These are phyloP conservation scores for Fusarium oxysporum DNA, from an alignment of 2,329 filamentous ascomycete genomes.

Conservation along the genomic window DNA sequence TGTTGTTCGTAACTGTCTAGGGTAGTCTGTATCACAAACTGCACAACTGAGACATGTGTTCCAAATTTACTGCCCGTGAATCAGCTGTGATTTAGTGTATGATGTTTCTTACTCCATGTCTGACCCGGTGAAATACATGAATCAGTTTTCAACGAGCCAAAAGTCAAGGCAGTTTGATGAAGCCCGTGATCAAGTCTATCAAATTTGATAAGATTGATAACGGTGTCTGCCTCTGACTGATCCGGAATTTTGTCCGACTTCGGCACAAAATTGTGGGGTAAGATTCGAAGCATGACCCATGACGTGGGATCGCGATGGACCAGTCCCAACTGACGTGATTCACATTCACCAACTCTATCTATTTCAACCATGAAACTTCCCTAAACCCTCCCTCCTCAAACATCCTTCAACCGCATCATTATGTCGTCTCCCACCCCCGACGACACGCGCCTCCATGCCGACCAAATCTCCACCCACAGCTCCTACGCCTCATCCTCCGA, in stretches of 20 bases:
- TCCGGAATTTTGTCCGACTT: conserved; percentile 19
- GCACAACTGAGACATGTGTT: not conserved
- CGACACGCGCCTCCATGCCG: conserved; percentile 39
- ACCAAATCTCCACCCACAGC: conserved; percentile 41
- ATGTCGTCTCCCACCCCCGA: conserved; percentile 40
- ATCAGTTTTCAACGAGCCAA: fast-evolving
- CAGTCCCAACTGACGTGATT: conserved; percentile 32
- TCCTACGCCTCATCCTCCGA: conserved; percentile 39
- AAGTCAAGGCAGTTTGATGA: not conserved
- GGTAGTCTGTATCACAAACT: not conserved
- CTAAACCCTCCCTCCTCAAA: not conserved
- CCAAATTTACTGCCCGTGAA: not conserved
- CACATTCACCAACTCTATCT: not conserved
- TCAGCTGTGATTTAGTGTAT: not conserved
- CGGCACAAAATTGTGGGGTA: conserved; percentile 25
- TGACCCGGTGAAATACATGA: not conserved
- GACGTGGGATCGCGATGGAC: conserved; percentile 38
- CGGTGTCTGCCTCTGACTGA: not conserved
- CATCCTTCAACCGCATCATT: not conserved
- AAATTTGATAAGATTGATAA: conserved; percentile 19
- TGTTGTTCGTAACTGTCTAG: not conserved
- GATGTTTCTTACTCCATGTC: not conserved
- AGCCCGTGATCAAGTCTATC: not conserved
- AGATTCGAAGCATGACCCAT: conserved; percentile 25
- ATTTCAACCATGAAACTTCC: conserved; percentile 17